Percentiles rank a stretch among this genome's conserved stretches.
phyloP scores from a whole-genome alignment of 305 asterid species.

The Stenogyne calaminthoides region DNA sequence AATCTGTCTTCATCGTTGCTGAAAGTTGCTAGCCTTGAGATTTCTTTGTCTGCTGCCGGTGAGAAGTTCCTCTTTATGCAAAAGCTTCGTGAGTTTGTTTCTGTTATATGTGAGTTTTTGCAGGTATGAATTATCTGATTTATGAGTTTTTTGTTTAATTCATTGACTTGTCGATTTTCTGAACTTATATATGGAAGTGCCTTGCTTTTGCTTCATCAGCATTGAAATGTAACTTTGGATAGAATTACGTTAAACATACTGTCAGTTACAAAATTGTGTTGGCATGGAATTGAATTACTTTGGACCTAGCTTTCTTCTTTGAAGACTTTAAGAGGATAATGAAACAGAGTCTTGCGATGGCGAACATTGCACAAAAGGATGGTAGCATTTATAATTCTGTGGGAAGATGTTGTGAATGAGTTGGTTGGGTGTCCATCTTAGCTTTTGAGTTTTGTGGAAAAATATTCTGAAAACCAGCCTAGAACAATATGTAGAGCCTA shows the following conservation, averaged over 20 bases:
- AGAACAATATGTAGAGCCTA: neutral
- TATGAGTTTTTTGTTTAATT: slow-evolving; percentile 23
- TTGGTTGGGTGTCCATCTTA: neutral
- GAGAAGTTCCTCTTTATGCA: slow-evolving; percentile 98
- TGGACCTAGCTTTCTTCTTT: neutral
- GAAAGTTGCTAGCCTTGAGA: slow-evolving; percentile 69
- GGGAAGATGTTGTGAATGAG: neutral
- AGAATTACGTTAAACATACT: neutral
- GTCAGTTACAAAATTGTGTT: neutral
- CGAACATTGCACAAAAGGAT: neutral
- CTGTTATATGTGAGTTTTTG: slow-evolving; percentile 90
- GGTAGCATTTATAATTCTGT: slow-evolving; percentile 6
- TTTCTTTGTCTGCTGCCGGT: slow-evolving; percentile 78
- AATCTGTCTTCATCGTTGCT: slow-evolving; percentile 71
- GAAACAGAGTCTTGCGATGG: neutral
- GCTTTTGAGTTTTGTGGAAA: neutral
- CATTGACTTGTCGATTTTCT: slow-evolving; percentile 13
- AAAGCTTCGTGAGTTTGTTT: slow-evolving; percentile 94
- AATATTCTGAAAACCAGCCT: slow-evolving; percentile 1
- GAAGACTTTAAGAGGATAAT: neutral
- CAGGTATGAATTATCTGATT: slow-evolving; percentile 72
- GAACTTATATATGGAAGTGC: neutral
- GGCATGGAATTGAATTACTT: neutral
- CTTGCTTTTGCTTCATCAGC: slow-evolving; percentile 5
- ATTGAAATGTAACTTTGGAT: slow-evolving; percentile 5